Base-by-base conservation (phyloP, 2,329 filamentous ascomycete species). In the Trichoderma simmonsii region DNA sequence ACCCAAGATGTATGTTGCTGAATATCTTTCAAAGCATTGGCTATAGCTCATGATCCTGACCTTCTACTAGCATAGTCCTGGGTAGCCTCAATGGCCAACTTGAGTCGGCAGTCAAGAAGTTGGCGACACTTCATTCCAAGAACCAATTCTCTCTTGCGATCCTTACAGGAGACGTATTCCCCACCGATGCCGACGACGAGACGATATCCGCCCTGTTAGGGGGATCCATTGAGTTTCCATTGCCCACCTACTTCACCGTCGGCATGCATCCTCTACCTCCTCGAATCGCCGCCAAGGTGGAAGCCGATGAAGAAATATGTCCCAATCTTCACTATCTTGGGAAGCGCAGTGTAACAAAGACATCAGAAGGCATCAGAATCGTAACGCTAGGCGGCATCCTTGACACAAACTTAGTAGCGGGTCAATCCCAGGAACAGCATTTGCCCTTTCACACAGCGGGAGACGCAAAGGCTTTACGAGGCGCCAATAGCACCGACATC, bases 231-330 rank as follows among this genome's bases (percentile, higher is more conserved):
- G 79, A 85, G 26, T 85, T 98, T 5, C 91, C 95, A 3, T 84
- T 98, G 1, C 91, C 95, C 1, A 97, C 92, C 9, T 99, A 99
- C 83, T 99, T 98, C 80, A 93, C 93, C 3, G 86, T 97, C 73
- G 94, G 93, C 75, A 90, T 85, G 48, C 86, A 86, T 61, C 83
- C 91, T n/a, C 85, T 99, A 6, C 96, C 96, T 0, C 81, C 85
- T 3, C 83, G 85, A 34, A 88, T 98, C 26, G 85, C 92, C 24
- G 88, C 92, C 77, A 94, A 90, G 79, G 87, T 98, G 67, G 88
- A 93, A 78, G 87, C 88, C 39, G 89, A 92, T 74, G 91, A 90
- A 77, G 89, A 91, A 76, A 87, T 99, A 21, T 97, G 94, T 79
- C 87, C 91, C n/a, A 98, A 99, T 79, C 88, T 99, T 12, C 93